phyloP scores from a whole-genome alignment of 345 rosid genomes.

The Salix caprea region DNA sequence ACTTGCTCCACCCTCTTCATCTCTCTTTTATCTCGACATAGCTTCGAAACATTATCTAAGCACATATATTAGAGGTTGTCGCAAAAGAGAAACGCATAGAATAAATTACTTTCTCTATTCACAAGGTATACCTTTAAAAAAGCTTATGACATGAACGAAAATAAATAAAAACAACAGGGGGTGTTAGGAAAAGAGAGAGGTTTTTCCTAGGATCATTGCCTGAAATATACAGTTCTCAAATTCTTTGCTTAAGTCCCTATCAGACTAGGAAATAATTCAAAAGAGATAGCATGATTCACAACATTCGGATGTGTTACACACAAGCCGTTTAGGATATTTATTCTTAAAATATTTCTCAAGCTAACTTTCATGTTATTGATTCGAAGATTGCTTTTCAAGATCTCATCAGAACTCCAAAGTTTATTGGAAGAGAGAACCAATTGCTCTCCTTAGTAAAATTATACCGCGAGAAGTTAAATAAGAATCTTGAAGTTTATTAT shows the following conservation, averaged over 20 bases:
- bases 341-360: background rate
- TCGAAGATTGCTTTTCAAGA: background rate
- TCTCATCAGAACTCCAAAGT: background rate
- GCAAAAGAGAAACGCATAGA: background rate
- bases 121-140: background rate
- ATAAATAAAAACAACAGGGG: too few species aligned
- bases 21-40: too few species aligned
- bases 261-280: too few species aligned
- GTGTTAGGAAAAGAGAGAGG: too few species aligned
- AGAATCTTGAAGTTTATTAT: background rate
- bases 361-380: background rate
- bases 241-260: too few species aligned
- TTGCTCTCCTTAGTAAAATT: background rate
- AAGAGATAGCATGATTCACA: too few species aligned
- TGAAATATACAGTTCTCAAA: too few species aligned
- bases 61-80: too few species aligned
- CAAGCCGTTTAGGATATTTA: background rate
- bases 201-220: too few species aligned
- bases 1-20: too few species aligned
- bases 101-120: background rate
- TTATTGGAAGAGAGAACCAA: background rate
- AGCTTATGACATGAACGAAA: too few species aligned
- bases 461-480: background rate
- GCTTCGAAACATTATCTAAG: too few species aligned
- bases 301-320: background rate